These are phyloP conservation scores for Boletus semigastroideus DNA, from an alignment of 1,284 basidiomycete genomes.

Conservation along the genomic window DNA sequence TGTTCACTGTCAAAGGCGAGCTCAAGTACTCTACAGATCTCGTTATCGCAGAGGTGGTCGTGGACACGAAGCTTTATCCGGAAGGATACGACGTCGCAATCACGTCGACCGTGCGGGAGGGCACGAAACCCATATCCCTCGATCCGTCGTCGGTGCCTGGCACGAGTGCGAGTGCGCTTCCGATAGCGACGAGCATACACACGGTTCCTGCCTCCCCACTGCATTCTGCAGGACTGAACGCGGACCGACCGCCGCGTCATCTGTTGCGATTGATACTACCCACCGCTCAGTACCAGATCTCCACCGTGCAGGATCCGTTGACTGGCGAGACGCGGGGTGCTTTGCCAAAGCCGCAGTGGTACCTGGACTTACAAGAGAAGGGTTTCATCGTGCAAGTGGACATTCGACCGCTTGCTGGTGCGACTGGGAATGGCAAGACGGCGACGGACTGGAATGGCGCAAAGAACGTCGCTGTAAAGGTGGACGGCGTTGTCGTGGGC, in stretches of 20 bases:
- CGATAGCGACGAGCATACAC: slow-evolving; percentile 54
- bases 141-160: slow-evolving; percentile 10
- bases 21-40: slow-evolving; percentile 57
- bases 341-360: slow-evolving; percentile 73
- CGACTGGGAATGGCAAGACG: slow-evolving; percentile 24
- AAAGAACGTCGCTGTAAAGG: slow-evolving; percentile 39
- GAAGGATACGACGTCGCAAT: slow-evolving; percentile 65
- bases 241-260: slow-evolving; percentile 65
- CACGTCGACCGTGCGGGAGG: slow-evolving; percentile 44
- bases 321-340: slow-evolving; percentile 68
- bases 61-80: slow-evolving; percentile 75
- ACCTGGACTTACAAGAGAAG: slow-evolving; percentile 64
- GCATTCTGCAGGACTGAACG: slow-evolving; percentile 69
- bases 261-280: slow-evolving; percentile 77
- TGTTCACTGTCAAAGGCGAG: slow-evolving; percentile 61
- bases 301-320: slow-evolving; percentile 76
- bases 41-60: slow-evolving; percentile 67
- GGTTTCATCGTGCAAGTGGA: slow-evolving; percentile 65
- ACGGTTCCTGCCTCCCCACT: slow-evolving; percentile 78
- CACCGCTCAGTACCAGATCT: slow-evolving; percentile 75
- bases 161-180: slow-evolving; percentile 36
- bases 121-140: slow-evolving; percentile 31
- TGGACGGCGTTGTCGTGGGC: slow-evolving; percentile 54
- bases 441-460: slow-evolving; percentile 20
- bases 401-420: slow-evolving; percentile 44